Evolutionary conservation across 2,329 filamentous ascomycete genomes (phyloP).

Genomic region (Pseudogymnoascus sp.): DNA sequence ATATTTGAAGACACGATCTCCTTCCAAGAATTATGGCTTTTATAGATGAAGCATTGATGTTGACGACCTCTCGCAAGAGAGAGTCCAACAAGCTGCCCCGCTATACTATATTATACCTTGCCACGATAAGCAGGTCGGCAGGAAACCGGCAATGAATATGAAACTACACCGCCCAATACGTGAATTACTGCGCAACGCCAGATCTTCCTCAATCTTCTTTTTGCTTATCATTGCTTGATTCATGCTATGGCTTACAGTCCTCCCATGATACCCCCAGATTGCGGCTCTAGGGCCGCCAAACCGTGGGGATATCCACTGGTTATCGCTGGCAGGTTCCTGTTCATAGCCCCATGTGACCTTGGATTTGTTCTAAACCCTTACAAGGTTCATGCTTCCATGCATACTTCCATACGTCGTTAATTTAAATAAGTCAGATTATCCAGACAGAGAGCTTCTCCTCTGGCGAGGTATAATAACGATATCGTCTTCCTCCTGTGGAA

Average conservation of each 20-base stretch:
- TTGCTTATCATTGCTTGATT: neutral
- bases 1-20: neutral
- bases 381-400: neutral
- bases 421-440: neutral
- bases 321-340: neutral
- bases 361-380: neutral
- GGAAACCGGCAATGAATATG: neutral
- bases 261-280: neutral
- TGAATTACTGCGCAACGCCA: neutral
- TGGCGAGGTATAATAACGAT: neutral
- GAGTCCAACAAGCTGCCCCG: neutral
- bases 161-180: neutral
- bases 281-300: constrained; percentile 2
- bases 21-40: neutral
- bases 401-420: neutral
- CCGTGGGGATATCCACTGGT: neutral
- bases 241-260: neutral
- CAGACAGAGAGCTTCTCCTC: neutral
- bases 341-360: neutral
- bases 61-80: neutral
- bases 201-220: neutral
- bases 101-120: neutral
- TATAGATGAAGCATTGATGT: neutral
- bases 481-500: neutral
- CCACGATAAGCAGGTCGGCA: neutral